Percentiles rank a stretch among this genome's conserved stretches.
These are phyloP conservation scores for Primulina huaijiensis DNA, from an alignment of 257 asterid genomes.

Conservation along the genomic window DNA sequence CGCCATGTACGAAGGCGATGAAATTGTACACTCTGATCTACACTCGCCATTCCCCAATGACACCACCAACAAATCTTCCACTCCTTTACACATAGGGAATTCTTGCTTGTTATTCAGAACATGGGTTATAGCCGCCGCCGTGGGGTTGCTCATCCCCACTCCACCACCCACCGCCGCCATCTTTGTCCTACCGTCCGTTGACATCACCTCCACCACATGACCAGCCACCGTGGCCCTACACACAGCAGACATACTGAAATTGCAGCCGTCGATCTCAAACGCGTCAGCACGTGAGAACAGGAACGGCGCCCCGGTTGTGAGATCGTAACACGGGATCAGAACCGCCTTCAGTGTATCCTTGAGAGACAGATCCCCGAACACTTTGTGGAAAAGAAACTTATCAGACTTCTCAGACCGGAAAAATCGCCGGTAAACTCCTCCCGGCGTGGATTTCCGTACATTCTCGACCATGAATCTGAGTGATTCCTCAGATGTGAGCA, in stretches of 20 bases:
- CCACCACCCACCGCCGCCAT: slow-evolving; percentile 65
- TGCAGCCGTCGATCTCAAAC: slow-evolving; percentile 69
- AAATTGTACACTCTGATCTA: slow-evolving; percentile 13
- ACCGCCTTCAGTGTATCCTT: slow-evolving; percentile 64
- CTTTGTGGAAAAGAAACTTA: slow-evolving; percentile 35
- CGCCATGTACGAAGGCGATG: slow-evolving; percentile 21
- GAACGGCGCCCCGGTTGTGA: slow-evolving; percentile 62
- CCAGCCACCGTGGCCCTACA: slow-evolving; percentile 55
- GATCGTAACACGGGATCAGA: slow-evolving; percentile 79
- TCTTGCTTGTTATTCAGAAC: slow-evolving; percentile 80
- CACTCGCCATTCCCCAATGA: slow-evolving; percentile 64
- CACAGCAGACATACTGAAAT: slow-evolving; percentile 54
- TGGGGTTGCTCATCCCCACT: slow-evolving; percentile 64
- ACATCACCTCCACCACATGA: slow-evolving; percentile 37
- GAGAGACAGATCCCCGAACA: slow-evolving; percentile 51
- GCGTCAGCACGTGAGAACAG: slow-evolving; percentile 85
- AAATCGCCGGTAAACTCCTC: slow-evolving; percentile 29
- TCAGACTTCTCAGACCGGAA: slow-evolving; percentile 15
- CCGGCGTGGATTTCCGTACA: slow-evolving; percentile 24
- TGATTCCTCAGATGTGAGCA: slow-evolving; percentile 52
- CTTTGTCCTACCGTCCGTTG: slow-evolving; percentile 59
- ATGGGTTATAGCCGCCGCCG: slow-evolving; percentile 86
- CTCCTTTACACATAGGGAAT: slow-evolving; percentile 63
- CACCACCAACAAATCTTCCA: slow-evolving; percentile 57
- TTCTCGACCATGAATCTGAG: slow-evolving; percentile 40